Conservation (phyloP, 352 stramenopile species). For the Thraustochytrium striatum region DNA sequence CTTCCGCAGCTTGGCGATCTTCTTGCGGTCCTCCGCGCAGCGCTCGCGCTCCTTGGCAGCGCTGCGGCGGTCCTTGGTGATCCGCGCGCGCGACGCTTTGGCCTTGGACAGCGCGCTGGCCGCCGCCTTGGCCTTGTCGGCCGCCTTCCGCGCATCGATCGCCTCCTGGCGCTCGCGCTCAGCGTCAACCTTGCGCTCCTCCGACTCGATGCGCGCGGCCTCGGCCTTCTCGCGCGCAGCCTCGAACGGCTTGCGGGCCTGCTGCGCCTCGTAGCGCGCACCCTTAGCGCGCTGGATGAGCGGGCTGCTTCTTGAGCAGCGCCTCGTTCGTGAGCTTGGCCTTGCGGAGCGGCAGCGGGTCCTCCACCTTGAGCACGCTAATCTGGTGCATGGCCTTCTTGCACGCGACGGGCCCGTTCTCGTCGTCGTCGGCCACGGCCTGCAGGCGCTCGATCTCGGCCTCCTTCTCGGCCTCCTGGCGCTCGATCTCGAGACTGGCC, state of each 20-base stretch:
- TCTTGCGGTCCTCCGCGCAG: background rate
- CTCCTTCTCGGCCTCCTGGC: constrained; percentile 25
- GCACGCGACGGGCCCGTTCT: constrained; percentile 19
- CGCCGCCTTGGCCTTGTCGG: constrained; percentile 17
- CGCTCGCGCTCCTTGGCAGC: constrained; percentile 42
- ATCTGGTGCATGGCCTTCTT: constrained; percentile 44
- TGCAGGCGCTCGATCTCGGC: constrained; percentile 39
- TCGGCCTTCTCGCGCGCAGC: background rate
- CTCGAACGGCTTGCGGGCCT: constrained; percentile 42
- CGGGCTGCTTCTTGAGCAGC: constrained; percentile 19
- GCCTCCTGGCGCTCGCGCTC: constrained; percentile 41
- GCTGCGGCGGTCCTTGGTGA: constrained; percentile 24
- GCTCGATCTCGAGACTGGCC: constrained; percentile 28
- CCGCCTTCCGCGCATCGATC: constrained; percentile 12
- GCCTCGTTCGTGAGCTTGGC: constrained; percentile 36
- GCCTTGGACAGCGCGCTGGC: background rate
- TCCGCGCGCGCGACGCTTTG: constrained; percentile 8
- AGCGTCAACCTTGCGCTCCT: background rate
- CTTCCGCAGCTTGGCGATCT: constrained; percentile 23
- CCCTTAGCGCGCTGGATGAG: constrained; percentile 41
- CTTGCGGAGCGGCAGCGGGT: constrained; percentile 38
- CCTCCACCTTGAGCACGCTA: constrained; percentile 13
- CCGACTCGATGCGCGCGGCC: background rate
- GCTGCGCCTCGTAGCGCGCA: constrained; percentile 20
- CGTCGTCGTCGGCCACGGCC: constrained; percentile 24